A percentile compares a stretch with the other conserved stretches of the same genome.
Conservation (phyloP, 1,284 basidiomycete species). For the Cryptococcus sp. region DNA sequence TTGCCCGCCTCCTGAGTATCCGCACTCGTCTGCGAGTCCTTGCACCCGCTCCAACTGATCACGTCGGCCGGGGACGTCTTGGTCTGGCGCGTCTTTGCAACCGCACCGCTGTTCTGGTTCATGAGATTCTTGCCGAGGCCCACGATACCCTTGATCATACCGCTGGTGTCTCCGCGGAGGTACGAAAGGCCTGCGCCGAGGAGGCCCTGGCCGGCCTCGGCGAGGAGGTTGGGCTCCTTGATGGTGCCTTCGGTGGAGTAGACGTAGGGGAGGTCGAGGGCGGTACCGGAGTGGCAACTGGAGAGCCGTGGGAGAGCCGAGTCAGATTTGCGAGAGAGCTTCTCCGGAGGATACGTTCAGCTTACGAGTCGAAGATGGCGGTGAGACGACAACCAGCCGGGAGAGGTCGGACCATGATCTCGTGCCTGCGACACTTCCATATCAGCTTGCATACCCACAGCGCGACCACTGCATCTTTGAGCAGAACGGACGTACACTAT, state of each 20-base stretch:
- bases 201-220: slow-evolving; percentile 72
- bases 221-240: slow-evolving; percentile 82
- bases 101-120: slow-evolving; percentile 31
- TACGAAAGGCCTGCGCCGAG: slow-evolving; percentile 52
- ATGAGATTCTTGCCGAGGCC: slow-evolving; percentile 37
- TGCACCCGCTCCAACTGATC: slow-evolving; percentile 77
- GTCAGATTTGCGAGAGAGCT: not conserved
- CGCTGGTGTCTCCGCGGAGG: slow-evolving; percentile 65
- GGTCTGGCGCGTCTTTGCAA: slow-evolving; percentile 30
- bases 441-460: not conserved
- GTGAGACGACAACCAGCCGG: slow-evolving; percentile 84
- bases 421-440: slow-evolving; percentile 24
- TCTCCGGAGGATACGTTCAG: not conserved
- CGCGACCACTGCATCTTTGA: too few relatives aligned
- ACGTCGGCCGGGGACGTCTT: slow-evolving; percentile 75
- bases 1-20: slow-evolving; percentile 76
- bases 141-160: slow-evolving; percentile 58
- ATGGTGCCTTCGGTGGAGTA: slow-evolving; percentile 92
- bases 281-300: slow-evolving; percentile 45
- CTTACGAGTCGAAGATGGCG: slow-evolving; percentile 69
- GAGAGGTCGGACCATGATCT: slow-evolving; percentile 62
- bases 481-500: slow-evolving; percentile 1
- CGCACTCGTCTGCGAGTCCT: slow-evolving; percentile 82
- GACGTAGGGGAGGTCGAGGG: slow-evolving; percentile 54
- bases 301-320: not conserved